Evolutionary conservation across 495 filamentous ascomycete genomes (phyloP), one percentile per base, ranked within the genome.

Genomic region (Hypoxylon crocopeplum): DNA sequence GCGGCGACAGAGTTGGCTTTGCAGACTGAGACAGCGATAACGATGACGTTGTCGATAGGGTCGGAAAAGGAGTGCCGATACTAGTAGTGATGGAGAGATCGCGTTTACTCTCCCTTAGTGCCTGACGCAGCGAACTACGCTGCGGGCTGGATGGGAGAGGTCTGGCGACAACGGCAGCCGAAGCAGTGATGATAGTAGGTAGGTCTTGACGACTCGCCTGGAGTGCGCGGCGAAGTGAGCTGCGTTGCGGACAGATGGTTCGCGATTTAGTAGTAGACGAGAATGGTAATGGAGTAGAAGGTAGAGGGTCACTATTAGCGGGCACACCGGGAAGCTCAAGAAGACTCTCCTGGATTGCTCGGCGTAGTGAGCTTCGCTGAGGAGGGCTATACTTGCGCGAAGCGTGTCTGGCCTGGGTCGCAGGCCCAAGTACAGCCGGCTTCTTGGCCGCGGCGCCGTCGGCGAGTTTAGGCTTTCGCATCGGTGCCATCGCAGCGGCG

Each of bases 91-190:
- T 1, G 12, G 37, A 11, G 40, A 21, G 10, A 33, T 32, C 17
- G n/a, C 13, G 24, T 7, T 50, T 13, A 29, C 52, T 67, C 13
- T 42, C 21, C 24, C 34, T 47, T 0, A 63, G 39, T 32, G 53
- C 58, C 17, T 15, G 48, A 19, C 59, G 63, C 5, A 62, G 25
- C 5, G 63, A 66, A 12, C 58, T 58, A 21, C 63, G 58, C n/a
- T 47, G 63, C 12, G 32, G n/a, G n/a, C 3, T 3, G 12, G 32
- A 34, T 34, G 32, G 32, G 12, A 3, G 39, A 20, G 32, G 40
- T 13, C 48, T 59, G 6, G 40, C 17, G 13, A 33, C 0, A 12
- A 25, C 11, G 6, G 17, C 19, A 16, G 13, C 19, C 3, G 39
- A 10, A 34, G 4, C 32, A 34, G 3, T 34, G 5, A 42, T 4